Base-by-base conservation (phyloP, 345 rosid genomes). In the Rubroshorea leprosula region DNA sequence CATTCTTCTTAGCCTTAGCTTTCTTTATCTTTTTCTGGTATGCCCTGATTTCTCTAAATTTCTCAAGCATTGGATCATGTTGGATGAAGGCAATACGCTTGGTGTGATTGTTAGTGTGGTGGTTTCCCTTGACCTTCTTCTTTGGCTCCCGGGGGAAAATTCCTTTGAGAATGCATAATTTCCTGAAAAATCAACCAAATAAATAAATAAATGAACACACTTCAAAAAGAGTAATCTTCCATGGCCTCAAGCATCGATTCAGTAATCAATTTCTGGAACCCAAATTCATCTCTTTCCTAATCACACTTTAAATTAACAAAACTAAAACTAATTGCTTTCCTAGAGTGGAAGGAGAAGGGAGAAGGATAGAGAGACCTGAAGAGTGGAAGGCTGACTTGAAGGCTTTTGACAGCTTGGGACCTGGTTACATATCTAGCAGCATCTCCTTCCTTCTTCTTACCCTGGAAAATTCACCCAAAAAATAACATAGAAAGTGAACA, bases 401-500 rank as follows among this genome's bases (percentile, higher is more conserved):
- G 99, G 51, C 65, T 76, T 72, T 84, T 85, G 57, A 82, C 74
- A 14, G 95, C 92, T 69, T 89, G 95, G n/a, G 95, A 77, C 85
- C 99, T 81, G 61, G 97, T 85, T 72, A 83, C 62, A 69, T 85
- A 90, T 72, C 82, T 76, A 21, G 96, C 89, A 18, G 84, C 95
- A 70, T 89, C 87, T 52, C 99, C 99, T 76, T 90, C 97, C 80
- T 80, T 93, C 71, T 83, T 93, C 83, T 93, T 93, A 8, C 99
- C 99, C 99, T 93, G 74, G 0, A 63, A 65, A 58, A 22, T 38
- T 52, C 29, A 56, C 54, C 1, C 58, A 5, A 10, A 51, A 14
- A 15, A 29, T 9, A 29, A 9, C 4, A 43, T 21, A 27, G 49
- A 7, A 66, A 57, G 51, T 17, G 5, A 55, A 38, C 11, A 15